Base-by-base conservation (phyloP, 208 protist genomes). In the Wallacemonas collosoma region DNA sequence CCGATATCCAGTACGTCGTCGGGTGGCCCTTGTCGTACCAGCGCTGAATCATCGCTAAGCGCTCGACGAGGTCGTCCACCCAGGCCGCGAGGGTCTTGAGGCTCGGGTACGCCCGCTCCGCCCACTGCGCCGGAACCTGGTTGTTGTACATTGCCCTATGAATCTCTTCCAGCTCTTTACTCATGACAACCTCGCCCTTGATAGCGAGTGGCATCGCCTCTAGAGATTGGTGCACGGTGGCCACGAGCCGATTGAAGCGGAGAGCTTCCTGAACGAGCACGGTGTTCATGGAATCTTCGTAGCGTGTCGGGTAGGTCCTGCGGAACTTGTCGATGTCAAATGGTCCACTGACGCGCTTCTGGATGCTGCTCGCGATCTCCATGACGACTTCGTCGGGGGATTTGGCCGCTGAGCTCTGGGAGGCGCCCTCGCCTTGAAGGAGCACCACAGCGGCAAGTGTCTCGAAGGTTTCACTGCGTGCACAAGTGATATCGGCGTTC, bases 241-340 rank as follows among this genome's bases (percentile, higher is more conserved):
- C 79, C n/a, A 95, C 75, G 26, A 99, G 76, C 26, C 97, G 93
- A 70, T 98, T 95, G 71, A 99, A 98, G n/a, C 97, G 92, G 70
- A 98, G 97, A 35, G 97, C 93, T 87, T 99, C 99, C 83, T 99
- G 98, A 39, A 96, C 89, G 15, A 99, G 78, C 44, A 99, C 98
- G 12, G 98, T 99, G 85, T 99, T 99, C 97, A 99, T 98, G 4
- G 96, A 98, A 82, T 99, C 98, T 72, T 98, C 90, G 87, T 99
- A 99, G 47, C 81, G 75, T 6, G 95, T 97, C 43, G 98, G 97
- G 77, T 99, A 99, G 71, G 83, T 86, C 56, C 83, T 82, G 11
- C 88, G 72, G 51, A 98, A 90, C 63, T 90, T 72, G 38, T 93
- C 83, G 62, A 98, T 76, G 76, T 98, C 89, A 70, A 98, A 97